Evolutionary conservation across 2,329 filamentous ascomycete species (phyloP), one percentile per base, ranked within the genome.

Genomic region (Colletotrichum costaricense): DNA sequence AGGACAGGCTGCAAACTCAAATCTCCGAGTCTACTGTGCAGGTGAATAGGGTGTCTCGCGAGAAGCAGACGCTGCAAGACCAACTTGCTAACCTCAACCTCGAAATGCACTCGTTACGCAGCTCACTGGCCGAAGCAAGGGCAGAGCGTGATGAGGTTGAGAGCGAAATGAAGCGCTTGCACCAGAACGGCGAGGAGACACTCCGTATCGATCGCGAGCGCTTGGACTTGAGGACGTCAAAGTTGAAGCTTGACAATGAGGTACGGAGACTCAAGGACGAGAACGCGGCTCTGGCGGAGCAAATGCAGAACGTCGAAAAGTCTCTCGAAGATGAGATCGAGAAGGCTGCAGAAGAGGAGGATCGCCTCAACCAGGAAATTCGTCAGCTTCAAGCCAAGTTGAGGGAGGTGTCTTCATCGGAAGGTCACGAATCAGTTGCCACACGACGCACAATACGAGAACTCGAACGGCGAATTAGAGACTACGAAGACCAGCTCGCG

Each of bases 111-210:
- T 86, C 88, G 42, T 81, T 92, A 26, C 88, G 88, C 62, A 83
- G 85, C n/a, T 87, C 88, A 1, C 83, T 91, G 14, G 86, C 88
- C 14, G 90, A 92, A 75, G 81, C 87, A 9, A 88, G 91, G 79
- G 88, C 90, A 2, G 92, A 94, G 76, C 88, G 92, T 12, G 91
- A 94, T 77, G 91, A 93, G 78, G 82, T 94, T 24, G 88, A 92
- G 69, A 87, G 83, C 38, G 90, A 93, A 77, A 83, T 94, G 24
- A 86, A 87, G 57, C 86, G 86, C 28, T 79, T 85, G n/a, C 86
- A 85, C 74, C 85, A 89, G 52, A 87, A 88, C 67, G 89, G 89
- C 62, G 88, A 88, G 67, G 89, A 92, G 71, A 89, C 87, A 1
- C 88, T 90, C 76, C 88, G 88, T 14, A 80, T 93, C 58, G 92